These are phyloP conservation scores for Rosa multiflora DNA, from an alignment of 306 rosid species.

Conservation along the genomic window DNA sequence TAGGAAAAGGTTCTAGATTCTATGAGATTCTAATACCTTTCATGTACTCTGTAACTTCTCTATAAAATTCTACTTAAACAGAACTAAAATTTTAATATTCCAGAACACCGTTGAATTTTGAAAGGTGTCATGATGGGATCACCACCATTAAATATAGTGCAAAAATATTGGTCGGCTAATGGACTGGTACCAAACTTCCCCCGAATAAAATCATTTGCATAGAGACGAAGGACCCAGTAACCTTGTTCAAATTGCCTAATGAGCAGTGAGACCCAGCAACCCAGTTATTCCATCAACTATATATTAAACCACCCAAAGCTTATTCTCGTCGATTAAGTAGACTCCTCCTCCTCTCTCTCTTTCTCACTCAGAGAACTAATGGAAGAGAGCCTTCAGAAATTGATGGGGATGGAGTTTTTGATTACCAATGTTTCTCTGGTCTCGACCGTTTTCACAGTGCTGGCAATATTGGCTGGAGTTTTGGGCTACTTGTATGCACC, in stretches of 20 bases:
- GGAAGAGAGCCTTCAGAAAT: conserved; percentile 1
- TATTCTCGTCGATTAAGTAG: neutral
- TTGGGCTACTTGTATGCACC: conserved; percentile 63
- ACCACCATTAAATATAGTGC: conserved; percentile 10
- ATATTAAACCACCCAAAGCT: neutral
- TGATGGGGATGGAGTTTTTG: conserved; percentile 31
- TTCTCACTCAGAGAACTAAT: neutral
- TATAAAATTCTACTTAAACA: no score
- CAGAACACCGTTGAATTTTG: no score
- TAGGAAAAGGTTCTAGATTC: no score
- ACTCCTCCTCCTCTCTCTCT: neutral
- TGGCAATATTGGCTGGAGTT: conserved; percentile 46
- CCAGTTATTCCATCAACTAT: conserved; percentile 9
- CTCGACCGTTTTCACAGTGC: conserved; percentile 39
- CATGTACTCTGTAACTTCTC: no score
- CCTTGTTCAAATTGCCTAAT: neutral
- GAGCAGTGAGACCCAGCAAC: conserved; percentile 18
- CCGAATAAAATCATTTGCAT: conserved; percentile 43
- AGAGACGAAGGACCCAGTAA: conserved; percentile 37
- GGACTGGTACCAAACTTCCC: conserved; percentile 26
- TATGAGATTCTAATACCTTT: no score
- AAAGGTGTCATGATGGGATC: neutral
- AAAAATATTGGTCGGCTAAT: no score
- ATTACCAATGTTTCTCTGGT: conserved; percentile 19
- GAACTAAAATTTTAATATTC: no score